Conservation (phyloP, 129 eudicot species). For the Silybum marianum region DNA sequence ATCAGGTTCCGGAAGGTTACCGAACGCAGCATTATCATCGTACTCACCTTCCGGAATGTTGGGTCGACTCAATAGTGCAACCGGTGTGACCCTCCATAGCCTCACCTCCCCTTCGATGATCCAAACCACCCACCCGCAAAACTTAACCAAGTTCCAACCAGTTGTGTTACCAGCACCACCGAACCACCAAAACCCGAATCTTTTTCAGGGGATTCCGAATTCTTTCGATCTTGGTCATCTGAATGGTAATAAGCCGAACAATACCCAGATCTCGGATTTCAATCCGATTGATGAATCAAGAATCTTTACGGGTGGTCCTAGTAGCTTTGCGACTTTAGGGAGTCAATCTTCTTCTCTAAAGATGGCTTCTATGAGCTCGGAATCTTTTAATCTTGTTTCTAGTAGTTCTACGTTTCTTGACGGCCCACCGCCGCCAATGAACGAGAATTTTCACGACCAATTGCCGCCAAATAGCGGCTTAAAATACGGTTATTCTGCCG, state of each 20-base stretch:
- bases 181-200: conserved; percentile 46
- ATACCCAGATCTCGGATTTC: conserved; percentile 44
- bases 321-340: conserved; percentile 37
- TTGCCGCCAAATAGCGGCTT: conserved; percentile 38
- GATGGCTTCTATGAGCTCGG: conserved; percentile 41
- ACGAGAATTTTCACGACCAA: conserved; percentile 44
- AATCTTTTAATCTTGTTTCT: conserved; percentile 40
- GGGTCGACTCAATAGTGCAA: conserved; percentile 70
- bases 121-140: conserved; percentile 60
- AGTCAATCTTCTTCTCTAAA: conserved; percentile 47
- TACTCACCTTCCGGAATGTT: conserved; percentile 61
- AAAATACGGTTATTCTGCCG: conserved; percentile 48
- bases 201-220: conserved; percentile 63
- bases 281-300: conserved; percentile 48
- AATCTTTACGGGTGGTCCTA: conserved; percentile 34
- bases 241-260: conserved; percentile 30
- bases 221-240: conserved; percentile 59
- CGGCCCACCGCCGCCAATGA: conserved; percentile 41
- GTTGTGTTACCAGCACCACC: conserved; percentile 37
- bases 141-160: conserved; percentile 53
- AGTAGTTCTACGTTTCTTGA: conserved; percentile 49
- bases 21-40: conserved; percentile 45
- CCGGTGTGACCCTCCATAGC: conserved; percentile 62
- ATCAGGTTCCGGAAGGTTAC: conserved; percentile 52
- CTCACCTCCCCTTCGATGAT: conserved; percentile 52